Base-by-base conservation (phyloP, 2,329 filamentous ascomycete species). In the Curvularia verruculosa region DNA sequence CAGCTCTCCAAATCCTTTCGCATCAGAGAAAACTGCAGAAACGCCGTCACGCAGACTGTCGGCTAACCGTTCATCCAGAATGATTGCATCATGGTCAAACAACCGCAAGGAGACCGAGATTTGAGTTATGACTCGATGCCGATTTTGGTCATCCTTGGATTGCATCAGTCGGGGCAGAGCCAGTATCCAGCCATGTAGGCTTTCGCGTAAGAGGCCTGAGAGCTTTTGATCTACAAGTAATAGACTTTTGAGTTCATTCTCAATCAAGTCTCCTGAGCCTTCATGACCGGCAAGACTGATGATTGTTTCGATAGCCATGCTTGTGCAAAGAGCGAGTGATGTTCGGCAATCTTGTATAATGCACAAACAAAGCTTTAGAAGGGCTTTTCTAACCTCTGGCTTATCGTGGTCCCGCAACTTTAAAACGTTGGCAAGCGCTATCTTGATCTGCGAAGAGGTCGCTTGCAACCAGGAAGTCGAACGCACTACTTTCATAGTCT, bases 121-220 rank as follows among this genome's bases (percentile, higher is more conserved):
- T 60, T 94, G 91, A 26, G 84, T 83, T 24, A 98, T 84, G 1
- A 88, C 87, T 53, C 84, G 83, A 59, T 87, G 83, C 73, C 96
- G 96, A 26, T 84, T 81, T n/a, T 82, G 82, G 65, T 96, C 92
- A 67, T 98, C 92, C 64, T 87, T 89, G 8, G 87, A 86, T 72
- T 94, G 91, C 87, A 97, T 93, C 13, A 91, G 77, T 15, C 92
- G 85, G 5, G 94, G 89, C 18, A 99, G 83, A 39, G 91, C 88
- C 2, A 86, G 85, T 23, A 93, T 84, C 92, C 93, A 97, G 50
- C 87, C 87, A 73, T 94, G 90, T 0, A 96, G 82, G 0, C 85
- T 89, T 26, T 83, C 84, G 65, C 91, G 90, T 24, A 94, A 79
- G 2, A 85, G 79, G 21, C 89, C 86, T 3, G 83, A 78, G 1